Percentiles rank a stretch among this genome's conserved stretches.
phyloP scores from a whole-genome alignment of 768 basidiomycete species.

The Scleroderma bovista region DNA sequence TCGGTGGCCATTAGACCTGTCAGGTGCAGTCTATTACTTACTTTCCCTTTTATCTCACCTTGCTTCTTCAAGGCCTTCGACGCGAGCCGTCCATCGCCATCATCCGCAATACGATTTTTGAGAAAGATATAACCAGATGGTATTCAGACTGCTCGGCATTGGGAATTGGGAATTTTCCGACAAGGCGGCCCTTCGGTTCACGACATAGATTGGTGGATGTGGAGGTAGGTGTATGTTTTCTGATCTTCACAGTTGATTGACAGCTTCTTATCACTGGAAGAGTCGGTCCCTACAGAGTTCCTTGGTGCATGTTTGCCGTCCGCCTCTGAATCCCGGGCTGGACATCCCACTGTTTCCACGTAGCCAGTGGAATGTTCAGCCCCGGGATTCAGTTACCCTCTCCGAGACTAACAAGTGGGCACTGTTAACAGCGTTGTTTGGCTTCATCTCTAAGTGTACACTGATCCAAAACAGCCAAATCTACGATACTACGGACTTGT shows the following conservation, averaged over 20 bases:
- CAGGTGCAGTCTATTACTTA: constrained; percentile 38
- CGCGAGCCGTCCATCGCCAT: constrained; percentile 70
- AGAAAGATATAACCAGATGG: constrained; percentile 76
- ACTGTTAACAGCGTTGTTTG: background rate
- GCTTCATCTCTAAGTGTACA: background rate
- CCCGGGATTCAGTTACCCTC: constrained; percentile 89
- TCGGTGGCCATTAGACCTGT: no score
- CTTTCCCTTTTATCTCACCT: background rate
- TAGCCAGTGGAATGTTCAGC: no score
- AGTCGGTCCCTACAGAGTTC: constrained; percentile 80
- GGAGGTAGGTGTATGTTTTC: constrained; percentile 47
- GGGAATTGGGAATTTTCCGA: constrained; percentile 83
- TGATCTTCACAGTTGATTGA: background rate
- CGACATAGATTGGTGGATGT: constrained; percentile 81
- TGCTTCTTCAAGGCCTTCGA: constrained; percentile 26
- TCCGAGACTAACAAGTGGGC: constrained; percentile 97
- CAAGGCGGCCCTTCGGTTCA: constrained; percentile 95
- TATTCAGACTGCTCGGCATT: constrained; percentile 91
- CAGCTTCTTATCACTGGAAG: constrained; percentile 62
- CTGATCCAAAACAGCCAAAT: constrained; percentile 74
- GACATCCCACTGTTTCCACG: background rate
- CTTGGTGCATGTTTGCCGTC: constrained; percentile 44
- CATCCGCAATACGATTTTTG: constrained; percentile 63
- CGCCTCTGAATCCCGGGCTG: background rate
- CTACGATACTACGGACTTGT: constrained; percentile 84